A percentile compares a stretch with the other conserved stretches of the same genome.
Evolutionary conservation across 1,284 basidiomycete species (phyloP).

Genomic region (Moniliella sp.): DNA sequence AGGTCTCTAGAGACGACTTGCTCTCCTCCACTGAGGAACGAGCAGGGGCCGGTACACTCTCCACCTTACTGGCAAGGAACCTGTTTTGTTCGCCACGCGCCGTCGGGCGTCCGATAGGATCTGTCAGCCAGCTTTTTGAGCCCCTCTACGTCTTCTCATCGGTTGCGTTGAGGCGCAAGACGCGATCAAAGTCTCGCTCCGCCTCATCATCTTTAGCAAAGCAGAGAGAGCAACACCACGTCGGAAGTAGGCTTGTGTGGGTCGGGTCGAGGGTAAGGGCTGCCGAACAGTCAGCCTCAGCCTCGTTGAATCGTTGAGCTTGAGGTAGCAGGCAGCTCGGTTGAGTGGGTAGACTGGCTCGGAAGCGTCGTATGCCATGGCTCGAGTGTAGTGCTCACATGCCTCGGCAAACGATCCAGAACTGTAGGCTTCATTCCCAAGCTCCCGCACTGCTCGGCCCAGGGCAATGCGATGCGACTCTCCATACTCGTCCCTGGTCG

Average conservation of each 20-base stretch:
- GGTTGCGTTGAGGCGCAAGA: conserved; percentile 2
- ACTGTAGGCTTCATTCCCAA: conserved; percentile 5
- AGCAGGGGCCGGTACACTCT: no score
- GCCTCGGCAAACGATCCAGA: conserved; percentile 2
- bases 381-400: conserved; percentile 7
- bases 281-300: conserved; percentile 6
- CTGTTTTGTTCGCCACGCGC: no score
- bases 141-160: conserved; percentile 4
- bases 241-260: conserved; percentile 4
- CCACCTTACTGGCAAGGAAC: no score
- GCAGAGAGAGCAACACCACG: conserved; percentile 4
- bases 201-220: conserved; percentile 4
- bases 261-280: conserved; percentile 4
- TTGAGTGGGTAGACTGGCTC: conserved; percentile 9
- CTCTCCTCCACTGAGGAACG: no score
- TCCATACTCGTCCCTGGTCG: not conserved
- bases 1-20: no score
- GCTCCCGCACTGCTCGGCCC: conserved; percentile 5
- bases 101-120: no score
- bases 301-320: conserved; percentile 5
- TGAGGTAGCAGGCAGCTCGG: conserved; percentile 7
- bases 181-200: conserved; percentile 5
- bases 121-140: conserved; percentile 4
- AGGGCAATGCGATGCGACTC: conserved; percentile 4
- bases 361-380: conserved; percentile 6